A percentile compares a stretch with the other conserved stretches of the same genome.
Conservation (phyloP, 202 grass and related monocot genomes). For the Cymbopogon flexuosus region DNA sequence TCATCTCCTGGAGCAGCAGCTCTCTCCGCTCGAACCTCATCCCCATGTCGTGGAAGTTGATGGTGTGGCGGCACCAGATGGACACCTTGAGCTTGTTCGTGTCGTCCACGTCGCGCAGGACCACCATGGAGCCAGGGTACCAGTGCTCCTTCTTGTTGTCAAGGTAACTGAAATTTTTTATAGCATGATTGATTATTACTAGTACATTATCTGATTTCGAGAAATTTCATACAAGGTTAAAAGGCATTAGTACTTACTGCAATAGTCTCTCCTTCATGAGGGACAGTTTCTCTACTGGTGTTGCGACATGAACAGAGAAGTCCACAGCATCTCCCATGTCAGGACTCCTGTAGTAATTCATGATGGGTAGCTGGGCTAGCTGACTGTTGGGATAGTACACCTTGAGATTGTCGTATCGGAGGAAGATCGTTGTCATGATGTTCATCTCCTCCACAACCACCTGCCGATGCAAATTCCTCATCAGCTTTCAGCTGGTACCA, state of each 20-base stretch:
- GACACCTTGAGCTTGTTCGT: constrained; percentile 65
- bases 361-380: constrained; percentile 56
- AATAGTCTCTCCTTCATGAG: constrained; percentile 85
- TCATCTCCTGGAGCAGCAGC: constrained; percentile 67
- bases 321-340: constrained; percentile 89
- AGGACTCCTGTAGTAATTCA: constrained; percentile 92
- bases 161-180: constrained; percentile 46
- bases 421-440: constrained; percentile 81
- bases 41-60: constrained; percentile 88
- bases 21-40: constrained; percentile 63
- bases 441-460: constrained; percentile 98
- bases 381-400: constrained; percentile 79
- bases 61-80: constrained; percentile 78
- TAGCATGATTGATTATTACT: neutral
- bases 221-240: neutral
- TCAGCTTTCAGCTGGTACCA: neutral
- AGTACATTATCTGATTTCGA: neutral
- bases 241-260: constrained; percentile 49
- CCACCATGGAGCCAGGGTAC: constrained; percentile 63
- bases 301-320: constrained; percentile 69
- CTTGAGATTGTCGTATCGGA: constrained; percentile 80
- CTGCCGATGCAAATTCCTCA: constrained; percentile 27
- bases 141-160: constrained; percentile 84
- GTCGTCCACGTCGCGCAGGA: constrained; percentile 68
- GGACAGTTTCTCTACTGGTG: constrained; percentile 66